These are phyloP conservation scores for Priceomyces medius DNA, from an alignment of 805 yeast species.

Conservation along the genomic window DNA sequence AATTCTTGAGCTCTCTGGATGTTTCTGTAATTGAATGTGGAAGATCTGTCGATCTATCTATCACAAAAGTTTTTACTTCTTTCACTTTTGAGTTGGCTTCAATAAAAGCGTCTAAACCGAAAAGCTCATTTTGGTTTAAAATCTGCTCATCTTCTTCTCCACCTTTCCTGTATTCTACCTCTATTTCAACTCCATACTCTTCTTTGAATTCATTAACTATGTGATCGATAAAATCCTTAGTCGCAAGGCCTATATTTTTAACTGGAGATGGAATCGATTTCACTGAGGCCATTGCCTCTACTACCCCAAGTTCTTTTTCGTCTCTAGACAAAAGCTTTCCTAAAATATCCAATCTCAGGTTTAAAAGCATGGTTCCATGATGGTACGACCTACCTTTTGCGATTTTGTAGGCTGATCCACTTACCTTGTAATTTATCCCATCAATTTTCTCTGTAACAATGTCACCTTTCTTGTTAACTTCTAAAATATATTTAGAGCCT, in stretches of 20 bases:
- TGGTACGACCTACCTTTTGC: constrained; percentile 82
- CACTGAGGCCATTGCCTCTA: constrained; percentile 54
- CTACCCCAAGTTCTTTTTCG: constrained; percentile 34
- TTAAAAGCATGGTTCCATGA: constrained; percentile 91
- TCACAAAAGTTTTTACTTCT: constrained; percentile 14
- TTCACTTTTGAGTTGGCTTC: constrained; percentile 14
- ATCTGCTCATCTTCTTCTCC: constrained; percentile 13
- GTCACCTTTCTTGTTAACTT: constrained; percentile 77
- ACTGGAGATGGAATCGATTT: constrained; percentile 83
- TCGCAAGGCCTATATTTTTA: constrained; percentile 53
- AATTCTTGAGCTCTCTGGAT: constrained; percentile 45
- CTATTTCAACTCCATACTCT: constrained; percentile 22
- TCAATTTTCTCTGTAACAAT: constrained; percentile 45
- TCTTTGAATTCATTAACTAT: constrained; percentile 42
- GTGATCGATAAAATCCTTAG: constrained; percentile 45
- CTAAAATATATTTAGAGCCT: constrained; percentile 24
- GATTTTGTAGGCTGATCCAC: constrained; percentile 92
- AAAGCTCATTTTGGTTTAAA: constrained; percentile 29
- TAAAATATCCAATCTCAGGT: constrained; percentile 60
- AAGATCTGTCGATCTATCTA: constrained; percentile 25
- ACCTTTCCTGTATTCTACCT: neutral
- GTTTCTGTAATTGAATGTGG: constrained; percentile 41
- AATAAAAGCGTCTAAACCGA: constrained; percentile 33
- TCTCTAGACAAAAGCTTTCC: constrained; percentile 57
- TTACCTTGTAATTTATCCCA: constrained; percentile 53